Evolutionary conservation across 306 rosid genomes (phyloP).

Genomic region (Luffa aegyptiaca): DNA sequence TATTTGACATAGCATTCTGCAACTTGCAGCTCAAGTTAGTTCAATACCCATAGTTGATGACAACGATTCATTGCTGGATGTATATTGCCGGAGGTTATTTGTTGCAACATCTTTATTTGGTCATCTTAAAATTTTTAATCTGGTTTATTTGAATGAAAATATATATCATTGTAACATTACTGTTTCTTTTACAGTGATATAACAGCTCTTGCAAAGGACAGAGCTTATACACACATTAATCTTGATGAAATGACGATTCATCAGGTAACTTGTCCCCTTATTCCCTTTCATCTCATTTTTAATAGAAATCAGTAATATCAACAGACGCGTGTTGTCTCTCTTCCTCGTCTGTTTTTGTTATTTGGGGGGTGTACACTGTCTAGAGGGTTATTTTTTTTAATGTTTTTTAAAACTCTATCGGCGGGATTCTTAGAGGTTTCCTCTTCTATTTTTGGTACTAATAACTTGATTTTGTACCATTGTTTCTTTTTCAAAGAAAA

Average conservation of each 20-base stretch:
- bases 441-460: background rate
- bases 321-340: background rate
- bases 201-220: slow-evolving; percentile 97
- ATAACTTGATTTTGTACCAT: background rate
- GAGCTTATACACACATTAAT: slow-evolving; percentile 77
- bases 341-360: background rate
- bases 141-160: background rate
- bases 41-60: slow-evolving; percentile 95
- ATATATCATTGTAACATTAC: slow-evolving; percentile 2
- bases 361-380: background rate
- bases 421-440: background rate
- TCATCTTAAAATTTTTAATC: background rate
- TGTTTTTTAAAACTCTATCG: background rate
- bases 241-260: slow-evolving; percentile 93
- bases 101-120: background rate
- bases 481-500: background rate
- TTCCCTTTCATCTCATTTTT: background rate
- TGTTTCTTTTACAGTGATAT: slow-evolving; percentile 60
- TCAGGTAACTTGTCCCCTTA: slow-evolving; percentile 40
- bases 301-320: background rate
- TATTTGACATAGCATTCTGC: background rate
- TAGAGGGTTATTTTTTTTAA: background rate
- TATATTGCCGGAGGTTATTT: slow-evolving; percentile 97
- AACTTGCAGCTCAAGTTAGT: slow-evolving; percentile 51
- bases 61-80: slow-evolving; percentile 75